phyloP scores from a whole-genome alignment of 108 stramenopile genomes.

The Schizochytrium sp. region DNA sequence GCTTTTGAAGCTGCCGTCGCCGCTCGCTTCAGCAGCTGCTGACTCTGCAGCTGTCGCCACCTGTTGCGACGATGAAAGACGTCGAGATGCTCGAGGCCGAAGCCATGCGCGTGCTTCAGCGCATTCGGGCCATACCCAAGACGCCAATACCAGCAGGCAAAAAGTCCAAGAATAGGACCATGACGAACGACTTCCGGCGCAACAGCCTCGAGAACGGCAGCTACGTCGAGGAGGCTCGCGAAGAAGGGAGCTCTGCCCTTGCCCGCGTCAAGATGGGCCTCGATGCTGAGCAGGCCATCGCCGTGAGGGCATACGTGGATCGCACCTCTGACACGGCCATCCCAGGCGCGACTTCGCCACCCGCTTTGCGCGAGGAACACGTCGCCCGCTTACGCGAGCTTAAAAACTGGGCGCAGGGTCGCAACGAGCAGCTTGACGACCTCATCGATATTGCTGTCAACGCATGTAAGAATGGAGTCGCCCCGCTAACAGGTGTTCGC shows the following conservation, averaged over 20 bases:
- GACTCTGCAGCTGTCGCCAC: too few species aligned
- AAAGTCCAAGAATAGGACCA: not conserved
- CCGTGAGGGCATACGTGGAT: not conserved
- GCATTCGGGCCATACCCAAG: not conserved
- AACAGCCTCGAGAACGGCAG: not conserved
- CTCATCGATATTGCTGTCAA: not conserved
- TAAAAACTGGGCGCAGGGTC: not conserved
- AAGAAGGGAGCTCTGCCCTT: not conserved
- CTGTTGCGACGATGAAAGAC: not conserved
- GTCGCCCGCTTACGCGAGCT: not conserved
- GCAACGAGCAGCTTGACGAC: not conserved
- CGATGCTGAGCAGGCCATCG: not conserved
- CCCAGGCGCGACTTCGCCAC: not conserved
- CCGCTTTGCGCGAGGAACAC: not conserved
- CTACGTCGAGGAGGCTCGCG: not conserved
- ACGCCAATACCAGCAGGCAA: not conserved
- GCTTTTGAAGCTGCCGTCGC: too few species aligned
- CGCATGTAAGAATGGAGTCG: not conserved
- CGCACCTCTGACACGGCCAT: not conserved
- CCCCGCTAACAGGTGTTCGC: not conserved
- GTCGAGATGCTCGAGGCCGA: not conserved
- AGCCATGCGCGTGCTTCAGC: not conserved
- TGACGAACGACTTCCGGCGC: too few species aligned
- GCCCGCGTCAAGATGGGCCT: not conserved
- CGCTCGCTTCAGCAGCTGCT: too few species aligned